Base-by-base conservation (phyloP, 1,284 basidiomycete genomes). In the Ustilago curta region DNA sequence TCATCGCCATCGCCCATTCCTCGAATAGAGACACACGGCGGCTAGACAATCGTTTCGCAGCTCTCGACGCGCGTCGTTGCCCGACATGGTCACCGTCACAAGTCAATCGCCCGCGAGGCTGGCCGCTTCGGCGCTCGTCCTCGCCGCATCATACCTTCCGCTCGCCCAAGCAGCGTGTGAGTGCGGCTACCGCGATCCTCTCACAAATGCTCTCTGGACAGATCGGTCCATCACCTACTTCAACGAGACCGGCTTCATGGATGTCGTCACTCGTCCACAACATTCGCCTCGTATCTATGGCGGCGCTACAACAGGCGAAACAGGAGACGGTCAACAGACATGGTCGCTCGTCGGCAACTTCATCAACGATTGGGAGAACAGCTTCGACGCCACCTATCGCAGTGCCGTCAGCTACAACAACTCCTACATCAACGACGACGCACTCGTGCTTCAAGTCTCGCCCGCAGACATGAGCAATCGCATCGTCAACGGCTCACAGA, bases 161-260 rank as follows among this genome's bases (percentile, higher is more conserved):
- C 18, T 48, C 31, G 56, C 43, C 9, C 59, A 54, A 8, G 73
- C 76, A 18, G 66, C 58, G 1, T 81, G 79, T 70, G 73, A 78
- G 45, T 81, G 79, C 53, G 79, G 79, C 11, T 81, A 78, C 52
- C 70, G 67, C 12, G 79, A 81, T 51, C 78, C 78, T 12, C 48
- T 67, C 48, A 81, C 79, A 44, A 50, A 74, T 27, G 67, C 58
- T 0, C 67, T 81, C 19, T 82, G 79, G 79, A 82, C 80, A 29
- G 80, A 79, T 44, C 69, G 77, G 9, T 57, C 72, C 51, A 81
- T 82, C 62, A 76, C 71, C 47, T 82, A 82, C 51, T 82, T 80
- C 51, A 82, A 82, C 70, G 80, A 82, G 35, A 51, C 76, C 2
- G 78, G 67, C 35, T 37, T 70, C 37, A 59, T 49, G 29, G 59